Base-by-base conservation (phyloP, 495 filamentous ascomycete genomes). In the Tuber calosporum region DNA sequence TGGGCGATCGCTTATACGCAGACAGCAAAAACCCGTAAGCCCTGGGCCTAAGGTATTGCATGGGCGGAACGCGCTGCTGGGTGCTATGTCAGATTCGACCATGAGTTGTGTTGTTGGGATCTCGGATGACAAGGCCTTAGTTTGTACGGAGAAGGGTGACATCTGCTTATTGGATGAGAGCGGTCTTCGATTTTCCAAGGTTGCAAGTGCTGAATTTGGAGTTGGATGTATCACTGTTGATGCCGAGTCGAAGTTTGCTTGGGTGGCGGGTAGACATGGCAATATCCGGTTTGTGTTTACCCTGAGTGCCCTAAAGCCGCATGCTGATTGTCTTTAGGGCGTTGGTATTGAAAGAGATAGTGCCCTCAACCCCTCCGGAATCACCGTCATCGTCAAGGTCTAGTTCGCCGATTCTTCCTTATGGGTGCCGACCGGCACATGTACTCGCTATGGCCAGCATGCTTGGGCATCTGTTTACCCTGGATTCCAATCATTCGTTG, bases 81-180 rank as follows among this genome's bases (percentile, higher is more conserved):
- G 90, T 68, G 82, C 86, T 77, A 84, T 99, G 77, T 87, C 92
- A 7, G 93, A 97, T 71, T 88, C 88, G 8, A 93, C 89, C 0
- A 98, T 99, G 80, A 91, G 90, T 67, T 90, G 89, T 75, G 87
- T 91, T n/a, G 86, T 89, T 38, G 87, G 88, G 36, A 87, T 97
- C 68, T 90, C 91, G 17, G 88, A 93, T 30, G 83, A 85, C 36
- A 88, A 88, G 74, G 87, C 89, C 34, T 86, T 92, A 72, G 86
- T 92, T 42, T 93, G 90, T 83, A 89, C 91, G 45, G 90, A 91
- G 78, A 87, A 87, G 79, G 89, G 88, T 19, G 88, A 90, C 80
- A 85, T 96, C 69, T 96, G 92, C 81, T 81, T 94, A 30, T 85
- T 98, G 20, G 92, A 97, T 80, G 93, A 95, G 79, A 86, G 83